Base-by-base conservation (phyloP, 1,139 yeast genomes). In the Yamadazyma triangularis region DNA sequence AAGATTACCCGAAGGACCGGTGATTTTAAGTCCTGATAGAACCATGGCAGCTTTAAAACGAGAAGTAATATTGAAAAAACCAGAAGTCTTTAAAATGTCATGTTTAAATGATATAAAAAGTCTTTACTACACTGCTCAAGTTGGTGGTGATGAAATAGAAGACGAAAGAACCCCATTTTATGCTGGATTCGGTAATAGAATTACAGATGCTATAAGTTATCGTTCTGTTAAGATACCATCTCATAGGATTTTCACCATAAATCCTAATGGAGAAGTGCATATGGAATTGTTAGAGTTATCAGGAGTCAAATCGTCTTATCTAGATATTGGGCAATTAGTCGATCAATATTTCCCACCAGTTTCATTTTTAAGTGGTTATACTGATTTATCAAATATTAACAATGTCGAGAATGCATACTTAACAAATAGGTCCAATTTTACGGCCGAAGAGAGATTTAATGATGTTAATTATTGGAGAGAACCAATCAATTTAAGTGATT, bases 291-390 rank as follows among this genome's bases (percentile, higher is more conserved):
- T 93, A 35, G 97, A 93, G 53, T 68, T 93, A 49, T 95, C 97
- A 0, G 98, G 98, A 4, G 85, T 85, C 53, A 84, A 77, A 51
- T 81, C 94, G 31, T 79, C 94, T 0, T 93, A 93, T 53, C 77
- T 93, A 33, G 81, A 79, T 43, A 91, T 93, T 53, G 88, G 94
- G 25, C 97, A 91, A 54, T 67, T 93, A 38, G 97, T 93, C 10
- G 99, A 93, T 57, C 97, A 91, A 55, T 89, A 89, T 54, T 93
- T 93, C 70, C 99, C 99, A 10, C 95, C 97, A 0, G 83, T 82
- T 16, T 65, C 58, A 26, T 57, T 56, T 32, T 58, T 65, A 6
- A 53, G 56, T 13, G 61, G 62, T 12, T 63, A 57, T 30, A 38
- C 60, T 4, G 60, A 62, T 36, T 63, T 70, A 37, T 20, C 30